Evolutionary conservation across 805 yeast genomes (phyloP), one percentile per base, ranked within the genome.

Genomic region (Debaryomyces tyrocola): DNA sequence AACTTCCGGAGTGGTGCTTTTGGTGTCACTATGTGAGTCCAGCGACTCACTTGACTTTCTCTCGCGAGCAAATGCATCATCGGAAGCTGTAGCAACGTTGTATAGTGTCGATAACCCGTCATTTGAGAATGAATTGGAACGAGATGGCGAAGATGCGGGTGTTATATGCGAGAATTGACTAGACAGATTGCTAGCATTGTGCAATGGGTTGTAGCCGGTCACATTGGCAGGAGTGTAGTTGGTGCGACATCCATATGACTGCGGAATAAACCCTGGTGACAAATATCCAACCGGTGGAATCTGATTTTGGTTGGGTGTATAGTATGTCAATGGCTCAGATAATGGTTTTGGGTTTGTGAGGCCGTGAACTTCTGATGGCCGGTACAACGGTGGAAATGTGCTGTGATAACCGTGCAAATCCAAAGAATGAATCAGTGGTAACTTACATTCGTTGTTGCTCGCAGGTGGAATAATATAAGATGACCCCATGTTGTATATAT

Each of bases 371-470:
- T 24, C 27, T 7, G 10, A 7, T 24, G 27, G 27, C 27, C 27
- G 27, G 27, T 24, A 24, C 27, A 24, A 7, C 27, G 3, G 27
- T 24, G 27, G 27, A 2, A 48, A 45, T 14, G 41, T 36, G 11
- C 11, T 42, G 39, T 37, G 27, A 15, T 41, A 40, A 53, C 60
- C 29, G 7, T 67, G 67, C 47, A 67, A 54, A 38, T 69, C 71
- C 59, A 69, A 62, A 43, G 67, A 58, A 45, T 60, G 67, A 42
- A 69, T 67, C 18, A 72, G 60, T 18, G 75, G 75, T 24, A 69
- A 60, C 39, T 47, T 52, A 43, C 38, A 44, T 20, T 21, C 41
- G 9, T 35, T 29, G 12, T 42, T 33, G 14, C 20, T 34, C 15
- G 27, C 31, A 14, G 37, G 37, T 20, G 49, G 45, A 20, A 40